Base-by-base conservation (phyloP, 768 basidiomycete species). In the Amanita fuliginea region DNA sequence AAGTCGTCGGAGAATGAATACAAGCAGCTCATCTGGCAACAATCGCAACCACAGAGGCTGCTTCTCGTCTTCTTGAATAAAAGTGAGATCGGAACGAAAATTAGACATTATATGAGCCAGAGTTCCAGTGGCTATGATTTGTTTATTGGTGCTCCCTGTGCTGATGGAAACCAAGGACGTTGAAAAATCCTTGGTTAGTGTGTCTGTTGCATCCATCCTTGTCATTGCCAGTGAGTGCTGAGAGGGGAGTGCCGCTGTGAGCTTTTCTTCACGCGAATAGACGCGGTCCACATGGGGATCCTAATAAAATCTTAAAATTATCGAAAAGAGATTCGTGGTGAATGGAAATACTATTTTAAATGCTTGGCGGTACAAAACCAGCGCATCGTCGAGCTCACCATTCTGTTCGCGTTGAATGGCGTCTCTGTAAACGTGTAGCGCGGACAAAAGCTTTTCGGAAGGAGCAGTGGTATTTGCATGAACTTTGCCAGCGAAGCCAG, bases 11-110 rank as follows among this genome's bases (percentile, higher is more conserved):
- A 94, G 64, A 47, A 93, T 74, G 35, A 72, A 60, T 28, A 89
- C 65, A 26, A 95, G 57, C 9, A 95, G 58, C 62, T 96, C 93
- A 32, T 85, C 78, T 5, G 93, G 93, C 7, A 95, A 64, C 1
- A 61, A 58, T 41, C 73, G 71, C 14, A 96, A 57, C 10, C 75
- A 71, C 0, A 77, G 65, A 1, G 73, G 73, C 51, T 74, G 68
- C 37, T 66, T 67, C 58, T 91, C 86, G 46, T 83, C 74, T 58
- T 86, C 82, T 0, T 85, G 82, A 42, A 76, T 68, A 59, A 94
- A 93, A 4, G 60, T 58, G 43, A 83, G 63, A 14, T 68, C 55
- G 1, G 57, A 47, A 1, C 78, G 74, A 57, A 84, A 85, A 0
- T 47, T 56, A 18, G 64, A 64, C 32, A 87, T 51, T 37, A 86